Conservation (phyloP, 2,329 filamentous ascomycete species). For the Xylariaceae sp. region DNA sequence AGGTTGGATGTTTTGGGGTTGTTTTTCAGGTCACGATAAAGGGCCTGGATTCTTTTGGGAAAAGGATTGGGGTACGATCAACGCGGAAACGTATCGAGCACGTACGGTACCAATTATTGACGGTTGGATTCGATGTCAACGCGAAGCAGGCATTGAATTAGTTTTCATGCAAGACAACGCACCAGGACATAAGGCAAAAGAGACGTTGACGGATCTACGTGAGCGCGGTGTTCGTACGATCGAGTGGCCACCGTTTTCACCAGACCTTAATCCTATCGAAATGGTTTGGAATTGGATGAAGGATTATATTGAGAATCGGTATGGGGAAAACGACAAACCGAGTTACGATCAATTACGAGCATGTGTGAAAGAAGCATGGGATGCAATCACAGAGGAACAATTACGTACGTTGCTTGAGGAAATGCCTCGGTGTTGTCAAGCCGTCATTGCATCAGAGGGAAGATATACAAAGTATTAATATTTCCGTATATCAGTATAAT, state of each 20-base stretch:
- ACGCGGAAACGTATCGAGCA: neutral
- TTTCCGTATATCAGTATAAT: too few species aligned
- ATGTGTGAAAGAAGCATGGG: neutral
- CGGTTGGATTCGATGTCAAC: neutral
- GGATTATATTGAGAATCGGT: neutral
- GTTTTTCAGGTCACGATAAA: neutral
- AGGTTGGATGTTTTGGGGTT: neutral
- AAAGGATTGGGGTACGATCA: neutral
- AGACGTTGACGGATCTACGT: neutral
- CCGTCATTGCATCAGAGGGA: neutral
- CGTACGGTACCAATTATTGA: neutral
- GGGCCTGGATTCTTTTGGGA: neutral
- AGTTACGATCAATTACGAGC: neutral
- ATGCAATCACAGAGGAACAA: neutral
- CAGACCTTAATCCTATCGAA: neutral
- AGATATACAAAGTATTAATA: too few species aligned
- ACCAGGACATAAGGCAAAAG: neutral
- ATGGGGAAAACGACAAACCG: neutral
- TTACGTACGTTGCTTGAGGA: neutral
- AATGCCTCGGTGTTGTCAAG: neutral
- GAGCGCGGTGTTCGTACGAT: neutral
- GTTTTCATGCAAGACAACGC: neutral
- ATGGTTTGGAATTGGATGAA: neutral
- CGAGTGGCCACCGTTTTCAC: neutral
- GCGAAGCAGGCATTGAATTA: too few species aligned